Percentiles rank a stretch among this genome's conserved stretches.
phyloP scores from a whole-genome alignment of 805 yeast species.

The Priceomyces medius region DNA sequence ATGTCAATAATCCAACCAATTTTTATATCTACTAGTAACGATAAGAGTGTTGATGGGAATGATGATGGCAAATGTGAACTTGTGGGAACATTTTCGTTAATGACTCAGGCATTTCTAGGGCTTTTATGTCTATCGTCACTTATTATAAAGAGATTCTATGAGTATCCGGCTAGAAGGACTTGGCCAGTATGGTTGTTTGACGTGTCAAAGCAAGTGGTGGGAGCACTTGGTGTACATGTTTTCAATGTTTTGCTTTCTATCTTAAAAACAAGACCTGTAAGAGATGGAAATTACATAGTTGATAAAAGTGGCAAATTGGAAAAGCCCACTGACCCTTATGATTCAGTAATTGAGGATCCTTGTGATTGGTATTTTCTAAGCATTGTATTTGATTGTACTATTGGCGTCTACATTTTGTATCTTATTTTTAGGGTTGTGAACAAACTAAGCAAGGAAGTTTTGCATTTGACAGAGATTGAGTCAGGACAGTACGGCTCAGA shows the following conservation, averaged over 20 bases:
- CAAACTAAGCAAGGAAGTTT: conserved; percentile 42
- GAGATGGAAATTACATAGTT: not conserved
- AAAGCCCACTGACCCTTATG: conserved; percentile 8
- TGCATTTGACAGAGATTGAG: conserved; percentile 38
- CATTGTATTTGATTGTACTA: conserved; percentile 84
- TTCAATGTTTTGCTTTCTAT: conserved; percentile 73
- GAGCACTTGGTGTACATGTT: conserved; percentile 81
- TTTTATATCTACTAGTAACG: not conserved
- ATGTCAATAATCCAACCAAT: not conserved
- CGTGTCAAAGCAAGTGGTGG: conserved; percentile 84
- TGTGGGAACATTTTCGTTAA: conserved; percentile 81
- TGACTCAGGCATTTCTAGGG: conserved; percentile 78
- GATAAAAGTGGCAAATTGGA: conserved; percentile 35
- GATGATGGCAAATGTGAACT: conserved; percentile 41
- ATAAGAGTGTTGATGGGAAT: conserved; percentile 5
- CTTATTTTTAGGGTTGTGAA: conserved; percentile 49
- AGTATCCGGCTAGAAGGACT: conserved; percentile 76
- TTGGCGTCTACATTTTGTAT: conserved; percentile 82
- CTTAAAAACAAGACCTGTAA: conserved; percentile 36
- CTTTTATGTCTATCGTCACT: conserved; percentile 70
- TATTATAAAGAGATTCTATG: conserved; percentile 72
- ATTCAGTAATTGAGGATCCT: conserved; percentile 49
- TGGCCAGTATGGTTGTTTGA: conserved; percentile 89
- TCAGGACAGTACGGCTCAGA: conserved; percentile 64
- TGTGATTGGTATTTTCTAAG: conserved; percentile 95